Percentiles rank a stretch among this genome's conserved stretches.
These are phyloP conservation scores for Phaeotremella skinneri DNA, from an alignment of 768 basidiomycete genomes.

Conservation along the genomic window DNA sequence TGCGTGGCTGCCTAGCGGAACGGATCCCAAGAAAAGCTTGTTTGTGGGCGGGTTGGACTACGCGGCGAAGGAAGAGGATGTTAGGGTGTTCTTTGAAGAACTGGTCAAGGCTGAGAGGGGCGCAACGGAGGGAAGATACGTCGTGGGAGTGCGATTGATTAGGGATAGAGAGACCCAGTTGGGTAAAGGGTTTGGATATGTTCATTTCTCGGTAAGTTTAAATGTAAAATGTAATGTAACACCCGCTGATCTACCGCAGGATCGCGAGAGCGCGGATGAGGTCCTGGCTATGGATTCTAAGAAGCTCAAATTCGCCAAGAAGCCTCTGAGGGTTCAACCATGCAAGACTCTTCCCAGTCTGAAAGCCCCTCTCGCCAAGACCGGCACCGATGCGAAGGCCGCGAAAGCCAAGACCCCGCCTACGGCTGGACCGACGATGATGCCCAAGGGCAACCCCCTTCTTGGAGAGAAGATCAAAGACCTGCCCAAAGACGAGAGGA, in stretches of 20 bases:
- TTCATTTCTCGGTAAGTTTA: constrained; percentile 72
- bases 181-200: constrained; percentile 93
- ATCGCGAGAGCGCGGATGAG: constrained; percentile 88
- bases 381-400: constrained; percentile 19
- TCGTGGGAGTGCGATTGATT: constrained; percentile 79
- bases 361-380: constrained; percentile 36
- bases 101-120: constrained; percentile 71
- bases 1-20: constrained; percentile 44
- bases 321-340: constrained; percentile 82
- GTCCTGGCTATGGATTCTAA: constrained; percentile 72
- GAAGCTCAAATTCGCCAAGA: constrained; percentile 87
- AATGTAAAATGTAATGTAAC: neutral
- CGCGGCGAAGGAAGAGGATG: constrained; percentile 81
- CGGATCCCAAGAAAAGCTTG: constrained; percentile 74
- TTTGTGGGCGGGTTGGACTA: constrained; percentile 95
- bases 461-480: constrained; percentile 75
- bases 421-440: constrained; percentile 21
- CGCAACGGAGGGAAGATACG: constrained; percentile 56
- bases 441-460: constrained; percentile 76
- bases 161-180: constrained; percentile 87
- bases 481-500: constrained; percentile 80
- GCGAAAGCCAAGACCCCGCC: constrained; percentile 14
- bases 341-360: constrained; percentile 65
- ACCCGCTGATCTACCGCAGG: constrained; percentile 56
- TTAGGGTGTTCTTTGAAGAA: constrained; percentile 81